These are phyloP conservation scores for Auxenochlorella pyrenoidosa DNA, from an alignment of 139 green algal genomes.

Conservation along the genomic window DNA sequence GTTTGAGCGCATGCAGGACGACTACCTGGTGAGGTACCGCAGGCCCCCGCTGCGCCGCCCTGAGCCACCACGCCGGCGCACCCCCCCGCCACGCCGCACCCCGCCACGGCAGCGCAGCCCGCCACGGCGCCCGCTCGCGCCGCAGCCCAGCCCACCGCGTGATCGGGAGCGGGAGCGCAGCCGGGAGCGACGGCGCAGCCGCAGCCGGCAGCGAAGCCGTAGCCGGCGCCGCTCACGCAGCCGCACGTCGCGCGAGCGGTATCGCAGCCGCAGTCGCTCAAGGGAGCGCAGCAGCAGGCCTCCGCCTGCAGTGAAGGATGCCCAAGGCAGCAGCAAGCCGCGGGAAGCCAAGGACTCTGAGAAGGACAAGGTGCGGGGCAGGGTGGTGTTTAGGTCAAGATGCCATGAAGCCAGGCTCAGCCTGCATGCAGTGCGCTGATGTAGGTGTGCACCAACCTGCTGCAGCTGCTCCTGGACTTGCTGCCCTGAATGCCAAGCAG, in stretches of 20 bases:
- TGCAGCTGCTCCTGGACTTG: not conserved
- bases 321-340: not conserved
- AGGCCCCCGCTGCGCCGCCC: not conserved
- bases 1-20: slow-evolving; percentile 45
- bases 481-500: not conserved
- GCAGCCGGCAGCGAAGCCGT: not conserved
- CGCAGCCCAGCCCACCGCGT: not conserved
- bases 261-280: slow-evolving; percentile 1
- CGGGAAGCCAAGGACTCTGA: not conserved
- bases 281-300: not conserved
- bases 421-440: too few species aligned
- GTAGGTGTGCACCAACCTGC: too few species aligned
- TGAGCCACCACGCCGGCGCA: not conserved
- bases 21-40: slow-evolving; percentile 20
- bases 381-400: too few species aligned
- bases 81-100: not conserved
- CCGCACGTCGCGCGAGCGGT: not conserved
- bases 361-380: not conserved
- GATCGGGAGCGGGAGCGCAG: not conserved
- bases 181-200: not conserved
- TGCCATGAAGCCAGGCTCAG: too few species aligned
- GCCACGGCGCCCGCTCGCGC: not conserved
- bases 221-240: not conserved
- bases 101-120: not conserved
- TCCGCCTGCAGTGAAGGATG: not conserved